Base-by-base conservation (phyloP, 768 basidiomycete species). In the Imleria badia region DNA sequence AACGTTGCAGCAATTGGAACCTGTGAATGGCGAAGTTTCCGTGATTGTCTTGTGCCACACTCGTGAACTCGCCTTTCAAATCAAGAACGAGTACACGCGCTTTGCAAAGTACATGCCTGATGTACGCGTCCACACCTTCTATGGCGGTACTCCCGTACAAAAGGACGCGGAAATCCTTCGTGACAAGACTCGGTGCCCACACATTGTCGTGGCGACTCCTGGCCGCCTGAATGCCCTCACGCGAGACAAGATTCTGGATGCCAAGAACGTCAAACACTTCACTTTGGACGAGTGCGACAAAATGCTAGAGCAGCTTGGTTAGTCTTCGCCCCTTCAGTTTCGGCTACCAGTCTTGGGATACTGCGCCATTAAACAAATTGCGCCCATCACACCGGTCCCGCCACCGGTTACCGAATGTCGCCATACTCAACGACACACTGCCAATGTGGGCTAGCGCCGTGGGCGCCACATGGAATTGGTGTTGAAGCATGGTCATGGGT, bases 261-360 rank as follows among this genome's bases (percentile, higher is more conserved):
- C 91, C 60, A 91, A 91, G 76, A 87, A 91, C 68, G 94, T 98
- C 74, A 98, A 98, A 78, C 96, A 98, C 80, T 99, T 99, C 76
- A 94, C 97, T 53, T 80, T 99, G 73, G 97, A 99, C 83, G 97
- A 99, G 80, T 99, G 97, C 83, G 97, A 99, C 83, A 99, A 99
- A 85, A 98, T 99, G 94, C 89, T 99, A 72, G 97, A 99, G 84
- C 91, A 94, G 85, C 94, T 99, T 79, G 97, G 97, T 99, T 92
- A 98, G 97, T 99, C 84, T 65, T 61, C 64, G 67, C 62, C 66
- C 63, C 56, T 86, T 81, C 86, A 82, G 79, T 84, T 87, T 87
- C 80, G 82, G 82, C 82, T 77, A 76, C 76, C 69, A 72, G 48
- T 64, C 66, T 64, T 68, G 61, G 66, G 36, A 53, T 68, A 34